phyloP scores from a whole-genome alignment of 768 basidiomycete species.

The Gloeopeniophorella convolvens region DNA sequence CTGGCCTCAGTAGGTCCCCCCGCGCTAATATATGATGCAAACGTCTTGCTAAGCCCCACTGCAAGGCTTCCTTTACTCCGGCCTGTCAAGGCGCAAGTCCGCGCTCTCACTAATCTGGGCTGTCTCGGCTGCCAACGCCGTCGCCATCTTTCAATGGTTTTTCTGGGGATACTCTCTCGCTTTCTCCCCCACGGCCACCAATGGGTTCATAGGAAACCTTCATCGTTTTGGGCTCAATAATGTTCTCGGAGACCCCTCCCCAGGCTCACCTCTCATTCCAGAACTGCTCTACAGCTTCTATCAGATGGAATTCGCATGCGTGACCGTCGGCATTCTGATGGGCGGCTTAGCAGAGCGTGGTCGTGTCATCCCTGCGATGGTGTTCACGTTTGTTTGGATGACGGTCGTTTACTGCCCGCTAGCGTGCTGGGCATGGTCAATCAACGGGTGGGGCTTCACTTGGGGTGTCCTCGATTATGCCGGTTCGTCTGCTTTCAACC shows the following conservation, averaged over 20 bases:
- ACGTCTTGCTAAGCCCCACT: not conserved
- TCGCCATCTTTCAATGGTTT: constrained; percentile 78
- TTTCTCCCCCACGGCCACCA: constrained; percentile 70
- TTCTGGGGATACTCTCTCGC: constrained; percentile 81
- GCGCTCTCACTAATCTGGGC: constrained; percentile 72
- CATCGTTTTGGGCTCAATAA: constrained; percentile 68
- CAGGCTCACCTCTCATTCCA: constrained; percentile 76
- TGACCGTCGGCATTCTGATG: constrained; percentile 71
- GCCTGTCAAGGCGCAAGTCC: constrained; percentile 63
- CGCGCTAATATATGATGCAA: constrained; percentile 3
- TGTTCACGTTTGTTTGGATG: constrained; percentile 79
- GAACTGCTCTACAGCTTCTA: constrained; percentile 80
- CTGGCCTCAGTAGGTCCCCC: constrained; percentile 50
- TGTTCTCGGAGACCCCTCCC: constrained; percentile 66
- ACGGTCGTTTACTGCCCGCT: constrained; percentile 86
- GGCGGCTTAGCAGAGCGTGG: constrained; percentile 85
- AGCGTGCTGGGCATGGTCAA: constrained; percentile 80
- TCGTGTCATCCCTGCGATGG: constrained; percentile 72
- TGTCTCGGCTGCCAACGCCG: constrained; percentile 63
- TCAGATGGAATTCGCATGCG: constrained; percentile 82
- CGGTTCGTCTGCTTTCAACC: constrained; percentile 37
- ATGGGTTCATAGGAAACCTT: constrained; percentile 76
- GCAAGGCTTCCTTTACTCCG: constrained; percentile 67
- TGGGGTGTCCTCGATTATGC: constrained; percentile 88
- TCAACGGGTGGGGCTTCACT: constrained; percentile 77